phyloP scores from a whole-genome alignment of 306 rosid species.

The Gastrolobium bilobum region DNA sequence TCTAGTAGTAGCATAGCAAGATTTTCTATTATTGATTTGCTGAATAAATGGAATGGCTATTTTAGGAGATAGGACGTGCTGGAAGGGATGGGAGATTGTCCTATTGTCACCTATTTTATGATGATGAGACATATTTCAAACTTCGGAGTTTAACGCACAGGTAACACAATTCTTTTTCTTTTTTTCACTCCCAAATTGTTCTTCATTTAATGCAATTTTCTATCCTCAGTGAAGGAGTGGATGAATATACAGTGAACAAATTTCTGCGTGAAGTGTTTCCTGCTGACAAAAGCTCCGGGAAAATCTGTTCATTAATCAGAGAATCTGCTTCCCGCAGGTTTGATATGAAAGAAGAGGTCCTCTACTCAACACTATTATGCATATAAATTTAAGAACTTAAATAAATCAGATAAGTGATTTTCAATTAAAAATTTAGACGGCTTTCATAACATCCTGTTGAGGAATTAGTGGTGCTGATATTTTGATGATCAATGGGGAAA shows the following conservation, averaged over 20 bases:
- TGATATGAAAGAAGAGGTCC: constrained; percentile 97
- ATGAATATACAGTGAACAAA: constrained; percentile 83
- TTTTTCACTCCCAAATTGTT: constrained; percentile 23
- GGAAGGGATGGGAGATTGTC: constrained; percentile 94
- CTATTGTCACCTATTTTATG: constrained; percentile 86
- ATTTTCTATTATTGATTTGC: constrained; percentile 40
- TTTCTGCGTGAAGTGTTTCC: constrained; percentile 79
- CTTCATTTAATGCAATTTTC: constrained; percentile 37
- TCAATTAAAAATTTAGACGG: constrained; percentile 25
- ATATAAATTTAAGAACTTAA: constrained; percentile 46
- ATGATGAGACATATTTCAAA: constrained; percentile 76
- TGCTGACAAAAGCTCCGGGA: constrained; percentile 65
- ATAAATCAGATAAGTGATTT: constrained; percentile 19
- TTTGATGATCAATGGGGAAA: constrained; percentile 12
- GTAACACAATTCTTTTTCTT: constrained; percentile 50
- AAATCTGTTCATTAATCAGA: constrained; percentile 71
- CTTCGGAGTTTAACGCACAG: constrained; percentile 92
- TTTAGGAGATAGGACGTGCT: constrained; percentile 94
- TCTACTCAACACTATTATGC: constrained; percentile 47
- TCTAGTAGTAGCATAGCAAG: constrained; percentile 18
- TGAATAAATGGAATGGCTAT: constrained; percentile 38
- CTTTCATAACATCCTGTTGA: constrained; percentile 33
- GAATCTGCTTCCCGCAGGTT: constrained; percentile 88
- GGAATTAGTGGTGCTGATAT: constrained; percentile 32
- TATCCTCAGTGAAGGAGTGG: constrained; percentile 88